phyloP scores from a whole-genome alignment of 768 basidiomycete species.

The Cyathus striatus region DNA sequence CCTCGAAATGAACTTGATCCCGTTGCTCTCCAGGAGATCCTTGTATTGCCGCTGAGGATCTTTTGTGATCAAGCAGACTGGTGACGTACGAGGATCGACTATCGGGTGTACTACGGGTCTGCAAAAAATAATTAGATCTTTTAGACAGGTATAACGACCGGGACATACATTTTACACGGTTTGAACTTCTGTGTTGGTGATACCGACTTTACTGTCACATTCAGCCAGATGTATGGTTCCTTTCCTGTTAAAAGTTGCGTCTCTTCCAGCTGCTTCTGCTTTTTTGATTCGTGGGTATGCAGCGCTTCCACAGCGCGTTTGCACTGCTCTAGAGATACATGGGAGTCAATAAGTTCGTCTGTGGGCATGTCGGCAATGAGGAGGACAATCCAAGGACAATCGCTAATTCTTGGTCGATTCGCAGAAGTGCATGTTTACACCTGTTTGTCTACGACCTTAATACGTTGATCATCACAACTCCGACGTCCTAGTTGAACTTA shows the following conservation, averaged over 20 bases:
- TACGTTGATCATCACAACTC: too few species aligned
- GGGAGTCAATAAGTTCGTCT: conserved; percentile 59
- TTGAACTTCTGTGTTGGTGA: conserved; percentile 71
- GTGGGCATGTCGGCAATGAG: conserved; percentile 35
- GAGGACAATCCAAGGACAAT: background rate
- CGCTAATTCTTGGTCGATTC: too few species aligned
- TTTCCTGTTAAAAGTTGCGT: conserved; percentile 70
- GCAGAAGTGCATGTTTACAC: too few species aligned
- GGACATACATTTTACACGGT: conserved; percentile 76
- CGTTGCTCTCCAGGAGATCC: conserved; percentile 72
- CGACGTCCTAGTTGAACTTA: too few species aligned
- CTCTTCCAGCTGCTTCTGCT: conserved; percentile 60
- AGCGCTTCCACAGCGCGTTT: conserved; percentile 77
- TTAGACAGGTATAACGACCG: background rate
- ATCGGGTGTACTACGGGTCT: conserved; percentile 78
- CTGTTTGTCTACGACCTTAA: too few species aligned
- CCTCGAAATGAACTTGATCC: conserved; percentile 85
- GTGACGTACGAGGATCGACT: conserved; percentile 74
- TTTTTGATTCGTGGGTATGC: conserved; percentile 61
- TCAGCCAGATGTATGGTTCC: conserved; percentile 87
- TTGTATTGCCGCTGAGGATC: conserved; percentile 97
- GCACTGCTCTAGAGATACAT: conserved; percentile 69
- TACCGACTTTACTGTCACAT: conserved; percentile 82
- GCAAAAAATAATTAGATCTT: conserved; percentile 7
- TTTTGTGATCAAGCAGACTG: conserved; percentile 90